Evolutionary conservation across 257 asterid genomes (phyloP), one percentile per base, ranked within the genome.

Genomic region (Gentiana dahurica): DNA sequence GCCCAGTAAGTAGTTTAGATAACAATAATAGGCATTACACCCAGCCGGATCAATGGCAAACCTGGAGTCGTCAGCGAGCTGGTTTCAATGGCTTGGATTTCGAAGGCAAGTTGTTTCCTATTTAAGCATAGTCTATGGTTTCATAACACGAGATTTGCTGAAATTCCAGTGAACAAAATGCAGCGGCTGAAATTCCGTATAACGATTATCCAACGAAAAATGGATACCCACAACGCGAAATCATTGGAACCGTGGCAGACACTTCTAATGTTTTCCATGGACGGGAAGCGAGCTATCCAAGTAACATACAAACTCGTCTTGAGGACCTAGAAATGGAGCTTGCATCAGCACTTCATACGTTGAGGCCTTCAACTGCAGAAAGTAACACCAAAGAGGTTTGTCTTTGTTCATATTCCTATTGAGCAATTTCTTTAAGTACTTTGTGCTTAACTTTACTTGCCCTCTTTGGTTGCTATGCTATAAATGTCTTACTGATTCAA

Each of bases 101-200:
- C 71, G 97, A 88, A 85, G 95, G 95, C 81, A 51, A 66, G 53
- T 45, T 34, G 57, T 38, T 37, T 62, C 54, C 46, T 54, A 24
- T 34, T 48, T 8, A 49, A 13, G 41, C 39, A 4, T 1, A 43
- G 5, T 47, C 55, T 37, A 35, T 35, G 54, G 58, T 36, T 50
- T 38, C 33, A 41, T 32, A 8, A 13, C 24, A 36, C 39, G 41
- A 9, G 10, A 32, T 35, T 41, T 47, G 48, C 51, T 61, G 44
- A 67, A 15, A 47, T 32, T 49, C 39, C 57, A 60, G 54, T 49
- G 39, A 57, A 57, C 53, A 57, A 69, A 62, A 13, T 70, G 77
- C 89, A 92, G 98, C 94, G 75, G 97, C 82, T 36, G 98, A 92
- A 74, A 77, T 91, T 64, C 74, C 74, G 62, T 78, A 64, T 10